A percentile compares a stretch with the other conserved stretches of the same genome.
These are phyloP conservation scores for Hymenoscyphus albidus DNA, from an alignment of 2,329 filamentous ascomycete genomes.

Conservation along the genomic window DNA sequence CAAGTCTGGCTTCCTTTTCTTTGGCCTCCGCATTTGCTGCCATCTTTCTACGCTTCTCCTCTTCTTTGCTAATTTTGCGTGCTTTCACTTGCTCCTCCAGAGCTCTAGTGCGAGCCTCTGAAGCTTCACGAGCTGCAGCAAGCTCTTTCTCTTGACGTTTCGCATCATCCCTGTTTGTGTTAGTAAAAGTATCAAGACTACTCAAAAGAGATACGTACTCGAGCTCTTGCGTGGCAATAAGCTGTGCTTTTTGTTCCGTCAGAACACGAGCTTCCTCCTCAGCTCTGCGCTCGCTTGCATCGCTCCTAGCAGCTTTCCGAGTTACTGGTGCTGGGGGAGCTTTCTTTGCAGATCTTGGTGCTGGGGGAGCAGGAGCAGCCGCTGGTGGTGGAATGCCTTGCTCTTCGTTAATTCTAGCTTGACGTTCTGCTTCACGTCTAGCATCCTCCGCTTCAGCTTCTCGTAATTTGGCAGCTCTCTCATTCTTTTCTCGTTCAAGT, in stretches of 20 bases:
- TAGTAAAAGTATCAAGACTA: conserved; percentile 14
- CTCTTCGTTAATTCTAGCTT: conserved; percentile 42
- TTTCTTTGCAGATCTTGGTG: conserved; percentile 48
- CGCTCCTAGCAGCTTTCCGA: conserved; percentile 63
- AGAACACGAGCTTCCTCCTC: conserved; percentile 61
- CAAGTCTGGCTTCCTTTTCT: conserved; percentile 81
- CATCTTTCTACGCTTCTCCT: conserved; percentile 91
- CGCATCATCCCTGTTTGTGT: conserved; percentile 61
- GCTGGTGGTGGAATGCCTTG: conserved; percentile 32
- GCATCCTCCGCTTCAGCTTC: conserved; percentile 94
- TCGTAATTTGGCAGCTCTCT: conserved; percentile 79
- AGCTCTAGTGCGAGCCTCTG: conserved; percentile 77
- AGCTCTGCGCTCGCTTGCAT: conserved; percentile 53
- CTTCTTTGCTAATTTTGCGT: conserved; percentile 92
- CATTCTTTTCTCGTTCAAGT: conserved; percentile 80
- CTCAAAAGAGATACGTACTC: conserved; percentile 64
- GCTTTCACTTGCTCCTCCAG: conserved; percentile 91
- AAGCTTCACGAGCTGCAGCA: conserved; percentile 72
- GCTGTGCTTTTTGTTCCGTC: conserved; percentile 72
- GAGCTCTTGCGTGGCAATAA: conserved; percentile 67
- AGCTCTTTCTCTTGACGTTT: conserved; percentile 76
- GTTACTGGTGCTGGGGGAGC: conserved; percentile 77
- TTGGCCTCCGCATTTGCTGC: conserved; percentile 81
- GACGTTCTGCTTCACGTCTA: conserved; percentile 80
- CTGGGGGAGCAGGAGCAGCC: conserved; percentile 18